Conservation (phyloP, 768 basidiomycete species). For the Boletus reticulatus region DNA sequence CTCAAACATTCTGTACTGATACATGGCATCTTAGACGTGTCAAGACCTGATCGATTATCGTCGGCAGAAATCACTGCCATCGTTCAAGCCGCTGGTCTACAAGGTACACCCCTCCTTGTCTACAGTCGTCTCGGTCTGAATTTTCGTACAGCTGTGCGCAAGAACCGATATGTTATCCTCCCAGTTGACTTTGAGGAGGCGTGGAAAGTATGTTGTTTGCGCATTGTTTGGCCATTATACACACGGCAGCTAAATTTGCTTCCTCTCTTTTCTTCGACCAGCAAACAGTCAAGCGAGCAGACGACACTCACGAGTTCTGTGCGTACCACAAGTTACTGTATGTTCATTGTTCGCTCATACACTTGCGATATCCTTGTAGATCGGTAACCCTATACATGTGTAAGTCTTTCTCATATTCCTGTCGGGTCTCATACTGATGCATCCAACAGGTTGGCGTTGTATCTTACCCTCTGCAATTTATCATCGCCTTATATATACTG, state of each 20-base stretch:
- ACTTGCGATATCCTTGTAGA: constrained; percentile 27
- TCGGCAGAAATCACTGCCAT: constrained; percentile 95
- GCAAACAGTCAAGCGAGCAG: constrained; percentile 95
- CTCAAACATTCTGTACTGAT: constrained; percentile 14
- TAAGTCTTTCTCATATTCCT: constrained; percentile 37
- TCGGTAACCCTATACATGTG: constrained; percentile 32
- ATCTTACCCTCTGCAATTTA: constrained; percentile 35
- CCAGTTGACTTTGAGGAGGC: constrained; percentile 98
- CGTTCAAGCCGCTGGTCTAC: constrained; percentile 94
- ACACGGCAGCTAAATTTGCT: constrained; percentile 32
- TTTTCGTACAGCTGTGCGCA: constrained; percentile 68
- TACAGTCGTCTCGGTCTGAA: constrained; percentile 1
- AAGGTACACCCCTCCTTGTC: constrained; percentile 52
- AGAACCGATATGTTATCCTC: constrained; percentile 96
- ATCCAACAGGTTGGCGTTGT: constrained; percentile 30
- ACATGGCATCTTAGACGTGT: constrained; percentile 65
- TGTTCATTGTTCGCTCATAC: constrained; percentile 5
- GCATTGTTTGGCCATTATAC: constrained; percentile 39
- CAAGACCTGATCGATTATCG: constrained; percentile 91
- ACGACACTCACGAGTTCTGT: constrained; percentile 98
- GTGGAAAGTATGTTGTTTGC: constrained; percentile 90
- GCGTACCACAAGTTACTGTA: constrained; percentile 32
- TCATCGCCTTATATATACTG: constrained; percentile 9
- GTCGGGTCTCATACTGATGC: constrained; percentile 13
- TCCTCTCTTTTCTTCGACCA: constrained; percentile 42